These are phyloP conservation scores for Solanum medicagineum DNA, from an alignment of 257 asterid genomes.

Conservation along the genomic window DNA sequence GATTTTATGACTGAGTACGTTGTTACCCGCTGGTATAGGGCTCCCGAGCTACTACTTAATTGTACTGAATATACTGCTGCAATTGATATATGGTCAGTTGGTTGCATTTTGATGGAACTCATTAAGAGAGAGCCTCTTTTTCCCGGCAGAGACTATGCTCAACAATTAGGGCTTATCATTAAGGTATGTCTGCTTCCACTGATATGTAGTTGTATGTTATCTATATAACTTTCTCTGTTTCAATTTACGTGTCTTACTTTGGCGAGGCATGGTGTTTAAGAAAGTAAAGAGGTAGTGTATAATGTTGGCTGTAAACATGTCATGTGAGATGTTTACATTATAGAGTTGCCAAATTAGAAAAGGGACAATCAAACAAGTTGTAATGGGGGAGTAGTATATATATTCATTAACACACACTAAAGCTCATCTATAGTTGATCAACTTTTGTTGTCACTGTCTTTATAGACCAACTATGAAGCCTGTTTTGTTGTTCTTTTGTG, in stretches of 20 bases:
- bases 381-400: neutral
- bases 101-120: constrained; percentile 60
- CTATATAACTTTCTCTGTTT: neutral
- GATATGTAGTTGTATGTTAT: neutral
- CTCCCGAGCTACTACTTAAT: constrained; percentile 55
- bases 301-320: neutral
- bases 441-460: neutral
- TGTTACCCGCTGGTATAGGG: constrained; percentile 45
- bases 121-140: constrained; percentile 50
- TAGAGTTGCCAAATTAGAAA: neutral
- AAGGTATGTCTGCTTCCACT: constrained; percentile 18
- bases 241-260: neutral
- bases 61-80: constrained; percentile 59
- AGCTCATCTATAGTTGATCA: neutral
- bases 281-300: neutral
- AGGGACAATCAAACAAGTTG: neutral
- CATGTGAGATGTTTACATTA: neutral
- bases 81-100: constrained; percentile 68
- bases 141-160: constrained; percentile 61
- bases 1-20: constrained; percentile 36
- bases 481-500: neutral
- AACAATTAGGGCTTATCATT: constrained; percentile 46
- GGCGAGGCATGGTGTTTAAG: neutral
- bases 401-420: neutral
- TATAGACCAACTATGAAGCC: neutral